Evolutionary conservation across 2,329 filamentous ascomycete species (phyloP).

Genomic region (Alternaria dauci): DNA sequence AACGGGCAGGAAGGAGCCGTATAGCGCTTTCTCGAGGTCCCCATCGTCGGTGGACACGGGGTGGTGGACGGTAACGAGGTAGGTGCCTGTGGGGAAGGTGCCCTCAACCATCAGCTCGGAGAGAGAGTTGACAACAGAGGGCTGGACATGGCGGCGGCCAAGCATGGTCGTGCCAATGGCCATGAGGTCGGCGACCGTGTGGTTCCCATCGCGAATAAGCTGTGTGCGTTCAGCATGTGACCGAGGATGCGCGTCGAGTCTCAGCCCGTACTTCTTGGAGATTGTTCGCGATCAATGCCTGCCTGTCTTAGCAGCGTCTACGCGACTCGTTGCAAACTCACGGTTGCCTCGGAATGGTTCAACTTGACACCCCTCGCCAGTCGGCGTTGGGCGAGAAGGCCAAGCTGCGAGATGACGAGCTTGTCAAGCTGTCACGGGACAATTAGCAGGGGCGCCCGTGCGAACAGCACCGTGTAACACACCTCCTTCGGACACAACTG

Average conservation of each 20-base stretch:
- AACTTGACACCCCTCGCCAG: constrained; percentile 87
- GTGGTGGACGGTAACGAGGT: constrained; percentile 92
- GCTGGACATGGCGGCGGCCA: constrained; percentile 88
- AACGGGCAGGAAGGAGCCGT: constrained; percentile 88
- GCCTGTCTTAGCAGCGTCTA: constrained; percentile 38
- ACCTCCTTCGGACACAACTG: constrained; percentile 52
- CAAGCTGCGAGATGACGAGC: constrained; percentile 89
- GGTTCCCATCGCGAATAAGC: constrained; percentile 94
- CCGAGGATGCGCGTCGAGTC: constrained; percentile 7
- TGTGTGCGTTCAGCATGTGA: constrained; percentile 48
- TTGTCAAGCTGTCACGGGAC: constrained; percentile 79
- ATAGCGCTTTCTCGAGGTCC: constrained; percentile 84
- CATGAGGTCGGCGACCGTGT: constrained; percentile 94
- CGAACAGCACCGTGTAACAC: constrained; percentile 14
- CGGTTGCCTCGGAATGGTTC: constrained; percentile 88
- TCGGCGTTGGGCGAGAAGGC: constrained; percentile 84
- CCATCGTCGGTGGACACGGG: constrained; percentile 88
- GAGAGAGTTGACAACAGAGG: constrained; percentile 80
- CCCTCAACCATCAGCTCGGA: constrained; percentile 91
- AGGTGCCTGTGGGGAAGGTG: constrained; percentile 89
- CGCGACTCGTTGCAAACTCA: constrained; percentile 50
- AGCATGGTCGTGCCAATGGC: constrained; percentile 89
- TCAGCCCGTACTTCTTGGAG: constrained; percentile 75
- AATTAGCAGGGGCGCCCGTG: constrained; percentile 32
- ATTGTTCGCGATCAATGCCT: constrained; percentile 85